Percentiles rank a stretch among this genome's conserved stretches.
Evolutionary conservation across 2,329 filamentous ascomycete genomes (phyloP).

Genomic region (Hypocreales sp.): DNA sequence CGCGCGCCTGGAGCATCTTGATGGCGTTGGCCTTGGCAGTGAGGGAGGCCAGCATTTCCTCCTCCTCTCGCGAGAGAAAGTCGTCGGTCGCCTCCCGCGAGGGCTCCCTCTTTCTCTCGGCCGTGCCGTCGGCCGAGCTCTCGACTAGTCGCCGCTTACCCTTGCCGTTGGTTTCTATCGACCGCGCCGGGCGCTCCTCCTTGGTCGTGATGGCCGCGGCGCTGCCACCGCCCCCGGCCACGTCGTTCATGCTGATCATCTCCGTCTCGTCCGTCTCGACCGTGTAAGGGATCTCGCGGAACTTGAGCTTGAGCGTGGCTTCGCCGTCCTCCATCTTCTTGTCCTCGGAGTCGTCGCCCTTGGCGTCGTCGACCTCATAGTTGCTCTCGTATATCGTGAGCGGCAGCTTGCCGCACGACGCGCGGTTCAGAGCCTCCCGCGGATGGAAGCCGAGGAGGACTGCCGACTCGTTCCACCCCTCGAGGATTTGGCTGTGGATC

Average conservation of each 20-base stretch:
- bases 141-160: slow-evolving; percentile 30
- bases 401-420: slow-evolving; percentile 66
- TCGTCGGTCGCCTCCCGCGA: slow-evolving; percentile 20
- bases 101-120: too few species aligned
- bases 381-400: slow-evolving; percentile 82
- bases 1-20: slow-evolving; percentile 74
- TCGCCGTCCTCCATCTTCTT: slow-evolving; percentile 58
- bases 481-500: slow-evolving; percentile 64
- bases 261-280: slow-evolving; percentile 92
- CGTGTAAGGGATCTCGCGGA: slow-evolving; percentile 70
- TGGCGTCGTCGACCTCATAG: slow-evolving; percentile 52
- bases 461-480: slow-evolving; percentile 68
- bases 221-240: slow-evolving; percentile 71
- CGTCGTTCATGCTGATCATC: slow-evolving; percentile 93
- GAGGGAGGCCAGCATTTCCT: slow-evolving; percentile 48
- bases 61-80: slow-evolving; percentile 39
- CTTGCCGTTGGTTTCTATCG: slow-evolving; percentile 33
- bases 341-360: slow-evolving; percentile 38
- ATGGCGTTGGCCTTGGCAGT: slow-evolving; percentile 85
- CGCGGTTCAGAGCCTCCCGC: slow-evolving; percentile 32
- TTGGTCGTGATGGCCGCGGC: slow-evolving; percentile 43
- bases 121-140: slow-evolving; percentile 11
- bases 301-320: slow-evolving; percentile 46
- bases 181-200: slow-evolving; percentile 24
- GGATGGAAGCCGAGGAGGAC: slow-evolving; percentile 81